Evolutionary conservation across 495 filamentous ascomycete species (phyloP), one percentile per base, ranked within the genome.

Genomic region (Tetracladium marchalianum): DNA sequence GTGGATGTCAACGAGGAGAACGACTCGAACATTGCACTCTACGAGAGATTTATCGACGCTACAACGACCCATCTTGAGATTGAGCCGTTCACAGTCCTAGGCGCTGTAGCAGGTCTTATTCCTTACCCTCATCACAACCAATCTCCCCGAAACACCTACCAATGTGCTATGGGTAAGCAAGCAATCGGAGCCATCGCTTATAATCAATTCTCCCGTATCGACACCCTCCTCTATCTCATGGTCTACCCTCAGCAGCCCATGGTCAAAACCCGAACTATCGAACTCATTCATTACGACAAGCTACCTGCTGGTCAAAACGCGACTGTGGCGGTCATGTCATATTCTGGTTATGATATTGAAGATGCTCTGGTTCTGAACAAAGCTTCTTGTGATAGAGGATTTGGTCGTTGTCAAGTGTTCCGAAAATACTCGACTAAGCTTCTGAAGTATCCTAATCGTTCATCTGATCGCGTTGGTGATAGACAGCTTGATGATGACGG

Each of bases 151-250:
- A 99, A 99, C 61, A 99, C 92, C 7, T 99, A 99, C 59, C 92
- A 98, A 68, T 96, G 93, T 63, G 92, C 92, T 65, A 99, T 99
- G 92, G 92, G 92, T 72, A 99, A 99, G 66, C 92, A 99, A 84
- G 92, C 92, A 13, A 96, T 99, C 62, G 92, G 92, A 41, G 87
- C 90, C 15, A 95, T 97, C 61, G 90, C 90, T 11, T 88, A 92
- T 51, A 99, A 99, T 57, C 93, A 97, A 62, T 94, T 95, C 68
- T 78, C 85, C 49, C 82, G 92, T 17, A 92, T 99, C 61, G 92
- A 99, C 58, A 95, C 89, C 3, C 75, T 97, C 24, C 78, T 97
- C 15, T 95, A 97, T 56, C 80, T 94, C 4, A 88, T 97, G 73
- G 90, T 97, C 13, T 99, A 99, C 58, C 92, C 92, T 2, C 92